Conservation (phyloP, 2,329 filamentous ascomycete species). For the Teratosphaeria destructans region DNA sequence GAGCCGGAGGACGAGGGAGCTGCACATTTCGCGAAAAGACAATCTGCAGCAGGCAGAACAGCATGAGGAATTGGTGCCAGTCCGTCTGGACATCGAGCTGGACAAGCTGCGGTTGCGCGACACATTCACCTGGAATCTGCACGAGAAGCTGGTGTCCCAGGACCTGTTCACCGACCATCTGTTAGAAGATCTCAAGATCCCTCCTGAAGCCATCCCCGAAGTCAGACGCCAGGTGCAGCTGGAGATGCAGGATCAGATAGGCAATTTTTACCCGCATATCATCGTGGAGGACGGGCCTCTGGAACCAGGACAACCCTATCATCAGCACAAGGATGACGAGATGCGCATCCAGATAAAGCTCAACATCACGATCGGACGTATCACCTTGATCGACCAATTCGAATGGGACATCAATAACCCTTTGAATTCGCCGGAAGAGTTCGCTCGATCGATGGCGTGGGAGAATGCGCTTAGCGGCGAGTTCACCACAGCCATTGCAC, state of each 20-base stretch:
- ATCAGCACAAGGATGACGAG: slow-evolving; percentile 95
- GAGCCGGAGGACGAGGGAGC: slow-evolving; percentile 59
- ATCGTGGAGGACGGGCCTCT: slow-evolving; percentile 82
- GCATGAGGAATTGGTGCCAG: slow-evolving; percentile 80
- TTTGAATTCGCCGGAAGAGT: slow-evolving; percentile 86
- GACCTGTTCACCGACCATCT: slow-evolving; percentile 82
- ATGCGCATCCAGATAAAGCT: slow-evolving; percentile 94
- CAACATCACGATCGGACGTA: slow-evolving; percentile 92
- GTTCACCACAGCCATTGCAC: slow-evolving; percentile 93
- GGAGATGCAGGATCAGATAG: slow-evolving; percentile 81
- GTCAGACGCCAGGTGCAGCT: slow-evolving; percentile 50
- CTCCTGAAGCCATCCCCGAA: slow-evolving; percentile 50
- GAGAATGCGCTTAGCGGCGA: slow-evolving; percentile 89
- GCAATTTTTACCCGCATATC: slow-evolving; percentile 87
- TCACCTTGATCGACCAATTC: slow-evolving; percentile 91
- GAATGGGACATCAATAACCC: slow-evolving; percentile 99
- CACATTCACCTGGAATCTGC: slow-evolving; percentile 96
- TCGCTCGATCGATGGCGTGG: slow-evolving; percentile 76
- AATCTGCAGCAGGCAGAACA: slow-evolving; percentile 79
- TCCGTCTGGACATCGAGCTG: slow-evolving; percentile 86
- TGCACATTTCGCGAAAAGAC: slow-evolving; percentile 70
- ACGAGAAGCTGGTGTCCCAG: slow-evolving; percentile 71
- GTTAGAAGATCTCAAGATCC: slow-evolving; percentile 74
- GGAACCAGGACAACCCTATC: slow-evolving; percentile 81
- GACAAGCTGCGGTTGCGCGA: slow-evolving; percentile 93